phyloP scores from a whole-genome alignment of 148 eudicot species.

The Agrostemma githago region DNA sequence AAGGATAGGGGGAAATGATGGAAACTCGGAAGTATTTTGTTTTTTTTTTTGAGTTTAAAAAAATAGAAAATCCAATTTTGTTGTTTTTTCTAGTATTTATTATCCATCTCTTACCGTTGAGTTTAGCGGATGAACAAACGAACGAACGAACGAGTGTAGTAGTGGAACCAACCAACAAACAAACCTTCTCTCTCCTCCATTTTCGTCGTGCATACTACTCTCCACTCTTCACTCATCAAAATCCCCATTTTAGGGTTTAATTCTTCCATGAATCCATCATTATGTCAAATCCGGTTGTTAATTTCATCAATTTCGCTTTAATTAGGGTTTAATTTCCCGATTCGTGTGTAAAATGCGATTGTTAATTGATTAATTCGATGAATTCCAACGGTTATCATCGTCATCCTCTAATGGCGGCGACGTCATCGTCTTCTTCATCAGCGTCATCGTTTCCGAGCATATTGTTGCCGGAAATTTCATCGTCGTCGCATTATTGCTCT shows the following conservation, averaged over 20 bases:
- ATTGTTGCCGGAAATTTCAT: not conserved
- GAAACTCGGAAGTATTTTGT: no score
- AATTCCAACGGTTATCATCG: not conserved
- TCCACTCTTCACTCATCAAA: not conserved
- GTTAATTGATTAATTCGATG: not conserved
- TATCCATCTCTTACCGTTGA: no score
- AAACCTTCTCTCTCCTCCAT: not conserved
- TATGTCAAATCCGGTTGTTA: not conserved
- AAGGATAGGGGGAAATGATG: no score
- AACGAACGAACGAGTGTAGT: not conserved
- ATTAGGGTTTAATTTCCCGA: not conserved
- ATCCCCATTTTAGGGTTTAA: not conserved
- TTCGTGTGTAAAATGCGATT: not conserved
- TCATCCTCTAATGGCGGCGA: not conserved
- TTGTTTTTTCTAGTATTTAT: no score
- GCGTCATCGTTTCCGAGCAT: not conserved
- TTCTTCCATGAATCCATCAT: not conserved
- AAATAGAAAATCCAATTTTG: no score
- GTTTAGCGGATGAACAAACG: no score
- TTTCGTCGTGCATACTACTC: not conserved
- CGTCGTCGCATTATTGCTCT: not conserved
- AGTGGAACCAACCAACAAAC: not conserved
- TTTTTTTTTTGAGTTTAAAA: no score
- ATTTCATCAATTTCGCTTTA: not conserved
- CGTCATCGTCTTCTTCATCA: not conserved